Conservation (phyloP, 306 rosid genomes). For the Sindora glabra region DNA sequence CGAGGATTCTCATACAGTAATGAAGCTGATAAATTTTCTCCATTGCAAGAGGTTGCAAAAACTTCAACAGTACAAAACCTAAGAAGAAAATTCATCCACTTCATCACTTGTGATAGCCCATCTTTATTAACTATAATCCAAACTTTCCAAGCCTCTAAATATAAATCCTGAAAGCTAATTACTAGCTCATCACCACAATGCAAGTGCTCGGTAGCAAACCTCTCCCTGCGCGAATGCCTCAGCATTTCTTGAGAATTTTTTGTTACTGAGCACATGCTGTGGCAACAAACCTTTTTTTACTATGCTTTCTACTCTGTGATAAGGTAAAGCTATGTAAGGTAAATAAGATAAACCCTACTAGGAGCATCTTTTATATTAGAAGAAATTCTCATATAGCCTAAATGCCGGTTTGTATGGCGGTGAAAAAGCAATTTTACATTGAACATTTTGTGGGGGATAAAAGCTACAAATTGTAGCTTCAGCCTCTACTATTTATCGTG, state of each 20-base stretch:
- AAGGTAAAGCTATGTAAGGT: too few species aligned
- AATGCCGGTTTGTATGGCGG: too few species aligned
- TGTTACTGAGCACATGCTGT: slow-evolving; percentile 82
- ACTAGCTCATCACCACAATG: slow-evolving; percentile 26
- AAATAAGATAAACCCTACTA: too few species aligned
- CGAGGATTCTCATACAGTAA: slow-evolving; percentile 41
- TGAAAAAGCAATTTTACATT: too few species aligned
- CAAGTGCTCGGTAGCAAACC: slow-evolving; percentile 74
- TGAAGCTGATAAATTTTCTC: slow-evolving; percentile 92
- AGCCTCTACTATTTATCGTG: too few species aligned
- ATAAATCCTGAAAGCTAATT: too few species aligned
- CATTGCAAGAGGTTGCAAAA: slow-evolving; percentile 28
- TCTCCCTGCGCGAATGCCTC: slow-evolving; percentile 30
- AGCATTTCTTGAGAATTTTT: slow-evolving; percentile 52
- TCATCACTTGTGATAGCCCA: slow-evolving; percentile 58
- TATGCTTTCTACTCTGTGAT: not conserved
- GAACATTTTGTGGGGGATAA: too few species aligned
- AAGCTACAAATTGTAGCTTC: too few species aligned
- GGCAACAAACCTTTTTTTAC: slow-evolving; percentile 18
- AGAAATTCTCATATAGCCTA: too few species aligned
- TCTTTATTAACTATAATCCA: slow-evolving; percentile 29
- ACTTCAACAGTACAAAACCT: slow-evolving; percentile 10
- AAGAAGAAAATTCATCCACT: slow-evolving; percentile 80
- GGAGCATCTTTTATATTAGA: too few species aligned
- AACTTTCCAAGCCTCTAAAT: slow-evolving; percentile 13